A percentile compares a stretch with the other conserved stretches of the same genome.
These are phyloP conservation scores for Pythium sp. DNA, from an alignment of 352 stramenopile species.

Conservation along the genomic window DNA sequence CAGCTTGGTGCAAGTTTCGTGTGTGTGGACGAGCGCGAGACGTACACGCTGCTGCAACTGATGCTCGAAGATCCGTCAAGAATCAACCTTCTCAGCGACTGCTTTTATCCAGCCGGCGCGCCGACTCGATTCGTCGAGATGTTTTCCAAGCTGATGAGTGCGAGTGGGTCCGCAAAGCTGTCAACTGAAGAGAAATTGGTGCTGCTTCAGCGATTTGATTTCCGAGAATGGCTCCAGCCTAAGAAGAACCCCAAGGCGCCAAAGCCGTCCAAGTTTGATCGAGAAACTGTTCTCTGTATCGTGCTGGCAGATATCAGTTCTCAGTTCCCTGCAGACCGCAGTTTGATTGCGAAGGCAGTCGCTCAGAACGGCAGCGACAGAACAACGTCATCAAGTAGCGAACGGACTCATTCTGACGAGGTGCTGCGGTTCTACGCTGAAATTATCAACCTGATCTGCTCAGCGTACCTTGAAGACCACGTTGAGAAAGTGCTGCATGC, in stretches of 20 bases:
- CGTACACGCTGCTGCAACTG: constrained; percentile 71
- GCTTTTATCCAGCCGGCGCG: constrained; percentile 73
- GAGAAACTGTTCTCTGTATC: constrained; percentile 77
- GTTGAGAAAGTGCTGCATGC: constrained; percentile 79
- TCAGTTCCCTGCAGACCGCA: constrained; percentile 50
- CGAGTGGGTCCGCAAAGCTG: constrained; percentile 61
- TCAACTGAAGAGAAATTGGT: constrained; percentile 71
- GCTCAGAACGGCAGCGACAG: constrained; percentile 7
- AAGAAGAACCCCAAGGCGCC: constrained; percentile 30
- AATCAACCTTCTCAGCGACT: constrained; percentile 79
- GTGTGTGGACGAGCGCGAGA: constrained; percentile 79
- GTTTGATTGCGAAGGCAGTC: constrained; percentile 19
- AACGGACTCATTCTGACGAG: constrained; percentile 33
- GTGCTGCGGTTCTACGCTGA: constrained; percentile 75
- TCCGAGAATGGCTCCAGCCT: constrained; percentile 65
- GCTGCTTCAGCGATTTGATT: constrained; percentile 74
- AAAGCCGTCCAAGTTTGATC: constrained; percentile 71
- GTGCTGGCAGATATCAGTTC: constrained; percentile 67
- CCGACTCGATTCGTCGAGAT: constrained; percentile 82
- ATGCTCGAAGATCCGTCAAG: constrained; percentile 84
- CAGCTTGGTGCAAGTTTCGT: constrained; percentile 78
- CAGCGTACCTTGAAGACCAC: constrained; percentile 68
- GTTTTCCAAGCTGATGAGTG: constrained; percentile 85
- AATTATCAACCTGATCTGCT: constrained; percentile 66
- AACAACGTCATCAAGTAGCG: constrained; percentile 8